These are phyloP conservation scores for Phytophthora macrochlamydospora DNA, from an alignment of 352 stramenopile genomes.

Conservation along the genomic window DNA sequence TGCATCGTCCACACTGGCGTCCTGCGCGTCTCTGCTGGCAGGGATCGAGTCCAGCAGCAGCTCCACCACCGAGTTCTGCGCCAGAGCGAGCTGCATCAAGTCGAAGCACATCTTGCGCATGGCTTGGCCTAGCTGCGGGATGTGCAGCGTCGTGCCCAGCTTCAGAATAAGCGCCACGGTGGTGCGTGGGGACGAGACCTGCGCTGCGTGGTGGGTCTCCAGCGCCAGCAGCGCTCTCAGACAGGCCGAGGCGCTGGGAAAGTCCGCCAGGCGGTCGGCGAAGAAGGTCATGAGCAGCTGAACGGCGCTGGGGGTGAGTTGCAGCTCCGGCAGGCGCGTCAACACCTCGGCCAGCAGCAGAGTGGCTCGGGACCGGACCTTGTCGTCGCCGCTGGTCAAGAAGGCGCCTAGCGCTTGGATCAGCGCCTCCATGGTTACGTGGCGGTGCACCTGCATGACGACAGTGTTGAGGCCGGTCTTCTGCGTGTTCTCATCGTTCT, in stretches of 20 bases:
- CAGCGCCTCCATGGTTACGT: constrained; percentile 76
- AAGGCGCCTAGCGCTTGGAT: constrained; percentile 77
- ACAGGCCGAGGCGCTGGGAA: constrained; percentile 79
- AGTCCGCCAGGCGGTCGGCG: constrained; percentile 82
- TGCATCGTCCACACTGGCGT: constrained; percentile 23
- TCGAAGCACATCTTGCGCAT: constrained; percentile 90
- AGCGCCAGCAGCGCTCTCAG: constrained; percentile 80
- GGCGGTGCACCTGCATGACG: constrained; percentile 86
- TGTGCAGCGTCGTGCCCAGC: constrained; percentile 66
- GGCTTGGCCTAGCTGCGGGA: constrained; percentile 81
- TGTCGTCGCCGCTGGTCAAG: constrained; percentile 81
- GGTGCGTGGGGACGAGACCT: constrained; percentile 52
- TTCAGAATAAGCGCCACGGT: constrained; percentile 71
- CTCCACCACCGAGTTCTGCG: constrained; percentile 58
- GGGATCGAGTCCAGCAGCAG: constrained; percentile 44
- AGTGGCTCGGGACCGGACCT: constrained; percentile 77
- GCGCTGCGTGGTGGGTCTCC: constrained; percentile 65
- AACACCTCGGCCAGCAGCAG: constrained; percentile 90
- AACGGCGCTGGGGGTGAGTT: constrained; percentile 70
- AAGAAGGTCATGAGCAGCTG: constrained; percentile 87
- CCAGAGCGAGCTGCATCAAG: constrained; percentile 75
- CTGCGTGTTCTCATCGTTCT: constrained; percentile 82
- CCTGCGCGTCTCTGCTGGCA: constrained; percentile 21
- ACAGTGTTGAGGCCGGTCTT: constrained; percentile 90
- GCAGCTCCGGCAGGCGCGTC: constrained; percentile 85